A percentile compares a stretch with the other conserved stretches of the same genome.
These are phyloP conservation scores for Geranomyces variabilis DNA, from an alignment of 192 early-diverging fungal genomes.

Conservation along the genomic window DNA sequence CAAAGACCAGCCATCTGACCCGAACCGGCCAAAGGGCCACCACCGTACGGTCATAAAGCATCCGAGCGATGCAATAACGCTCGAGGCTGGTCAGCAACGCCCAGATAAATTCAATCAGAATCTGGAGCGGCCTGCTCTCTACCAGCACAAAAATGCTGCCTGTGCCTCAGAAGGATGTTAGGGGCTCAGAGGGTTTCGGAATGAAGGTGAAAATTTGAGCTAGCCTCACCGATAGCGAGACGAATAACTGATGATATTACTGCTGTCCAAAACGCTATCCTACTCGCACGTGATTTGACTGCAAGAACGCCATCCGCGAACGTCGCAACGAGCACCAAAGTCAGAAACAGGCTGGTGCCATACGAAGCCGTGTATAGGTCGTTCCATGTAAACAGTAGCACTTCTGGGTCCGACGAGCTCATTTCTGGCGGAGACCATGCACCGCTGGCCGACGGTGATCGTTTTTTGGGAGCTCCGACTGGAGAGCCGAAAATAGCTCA, in stretches of 20 bases:
- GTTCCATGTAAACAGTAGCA: not conserved
- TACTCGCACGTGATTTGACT: not conserved
- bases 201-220: no score
- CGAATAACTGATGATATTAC: not conserved
- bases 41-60: not conserved
- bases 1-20: not conserved
- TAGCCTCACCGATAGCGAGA: no score
- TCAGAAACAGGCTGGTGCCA: not conserved
- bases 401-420: no score
- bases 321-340: not conserved
- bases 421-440: no score
- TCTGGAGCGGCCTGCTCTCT: not conserved
- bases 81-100: not conserved
- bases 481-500: no score
- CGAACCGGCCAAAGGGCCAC: not conserved
- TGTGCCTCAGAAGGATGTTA: not conserved
- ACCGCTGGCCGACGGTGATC: no score
- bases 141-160: not conserved
- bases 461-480: no score
- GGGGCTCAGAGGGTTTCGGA: not conserved
- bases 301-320: not conserved
- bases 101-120: not conserved
- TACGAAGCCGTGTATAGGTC: not conserved
- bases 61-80: not conserved
- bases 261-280: not conserved